Conservation (phyloP, 108 stramenopile genomes). For the Skeletonema menzelii region DNA sequence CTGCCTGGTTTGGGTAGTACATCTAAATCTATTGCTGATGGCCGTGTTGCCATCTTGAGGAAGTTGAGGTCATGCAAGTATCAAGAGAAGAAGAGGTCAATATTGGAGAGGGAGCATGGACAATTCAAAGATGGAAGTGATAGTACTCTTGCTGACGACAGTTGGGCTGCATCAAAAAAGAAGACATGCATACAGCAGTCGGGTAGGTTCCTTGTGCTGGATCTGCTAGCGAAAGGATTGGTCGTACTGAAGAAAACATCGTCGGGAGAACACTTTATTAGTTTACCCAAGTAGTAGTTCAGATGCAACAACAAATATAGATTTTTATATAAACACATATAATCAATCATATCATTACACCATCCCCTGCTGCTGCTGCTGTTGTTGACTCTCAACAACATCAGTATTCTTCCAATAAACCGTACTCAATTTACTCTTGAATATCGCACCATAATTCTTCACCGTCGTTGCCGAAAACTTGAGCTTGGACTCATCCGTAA, state of each 20-base stretch:
- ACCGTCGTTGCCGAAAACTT: neutral
- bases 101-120: slow-evolving; percentile 17
- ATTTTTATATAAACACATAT: neutral
- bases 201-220: slow-evolving; percentile 35
- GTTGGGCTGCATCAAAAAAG: neutral
- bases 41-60: slow-evolving; percentile 21
- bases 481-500: neutral
- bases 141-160: neutral
- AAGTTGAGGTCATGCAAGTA: slow-evolving; percentile 23
- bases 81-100: slow-evolving; percentile 32
- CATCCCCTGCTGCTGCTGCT: neutral
- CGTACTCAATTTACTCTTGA: slow-evolving; percentile 4
- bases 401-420: slow-evolving; percentile 9
- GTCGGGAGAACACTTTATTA: neutral
- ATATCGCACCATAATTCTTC: slow-evolving; percentile 10
- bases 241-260: slow-evolving; percentile 2
- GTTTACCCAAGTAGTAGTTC: neutral
- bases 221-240: slow-evolving; percentile 30
- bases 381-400: neutral
- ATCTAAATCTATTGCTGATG: slow-evolving; percentile 36
- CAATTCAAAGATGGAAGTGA: neutral
- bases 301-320: neutral
- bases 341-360: neutral
- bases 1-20: slow-evolving; percentile 39
- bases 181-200: slow-evolving; percentile 9